Conservation (phyloP, 352 stramenopile species). For the Phytophthora multivora region DNA sequence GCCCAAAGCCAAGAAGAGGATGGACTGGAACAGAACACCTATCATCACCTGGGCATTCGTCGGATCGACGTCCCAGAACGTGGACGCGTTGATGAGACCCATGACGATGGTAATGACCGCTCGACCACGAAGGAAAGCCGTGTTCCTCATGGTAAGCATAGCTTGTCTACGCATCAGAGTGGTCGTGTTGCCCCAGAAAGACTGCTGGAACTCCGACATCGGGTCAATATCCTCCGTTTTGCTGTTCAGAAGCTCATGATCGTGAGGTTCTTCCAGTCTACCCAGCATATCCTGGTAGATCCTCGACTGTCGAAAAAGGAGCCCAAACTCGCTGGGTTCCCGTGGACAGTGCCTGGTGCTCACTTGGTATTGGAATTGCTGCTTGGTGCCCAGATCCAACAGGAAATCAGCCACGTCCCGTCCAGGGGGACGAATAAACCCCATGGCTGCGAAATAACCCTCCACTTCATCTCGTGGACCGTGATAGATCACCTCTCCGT, state of each 20-base stretch:
- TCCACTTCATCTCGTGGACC: conserved; percentile 53
- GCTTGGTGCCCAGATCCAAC: conserved; percentile 41
- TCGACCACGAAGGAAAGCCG: conserved; percentile 34
- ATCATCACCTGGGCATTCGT: conserved; percentile 44
- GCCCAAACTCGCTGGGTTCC: conserved; percentile 27
- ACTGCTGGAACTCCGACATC: conserved; percentile 41
- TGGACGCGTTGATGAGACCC: conserved; percentile 39
- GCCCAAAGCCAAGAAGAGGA: conserved; percentile 78
- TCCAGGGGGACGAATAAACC: conserved; percentile 50
- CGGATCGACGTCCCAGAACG: conserved; percentile 47
- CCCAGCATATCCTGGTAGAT: conserved; percentile 23
- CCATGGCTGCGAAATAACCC: conserved; percentile 76
- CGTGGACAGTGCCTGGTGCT: not conserved
- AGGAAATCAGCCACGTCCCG: conserved; percentile 47
- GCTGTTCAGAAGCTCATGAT: conserved; percentile 11
- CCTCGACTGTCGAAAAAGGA: conserved; percentile 30
- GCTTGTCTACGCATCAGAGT: conserved; percentile 49
- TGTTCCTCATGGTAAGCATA: conserved; percentile 50
- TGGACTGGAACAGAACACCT: conserved; percentile 72
- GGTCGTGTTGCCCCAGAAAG: conserved; percentile 28
- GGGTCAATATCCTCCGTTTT: conserved; percentile 24
- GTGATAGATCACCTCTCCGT: conserved; percentile 46
- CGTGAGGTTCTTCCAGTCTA: conserved; percentile 24
- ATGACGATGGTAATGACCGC: conserved; percentile 38
- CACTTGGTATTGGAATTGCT: conserved; percentile 41